These are phyloP conservation scores for Eimeria zaria DNA, from an alignment of 169 alveolate genomes.

Conservation along the genomic window DNA sequence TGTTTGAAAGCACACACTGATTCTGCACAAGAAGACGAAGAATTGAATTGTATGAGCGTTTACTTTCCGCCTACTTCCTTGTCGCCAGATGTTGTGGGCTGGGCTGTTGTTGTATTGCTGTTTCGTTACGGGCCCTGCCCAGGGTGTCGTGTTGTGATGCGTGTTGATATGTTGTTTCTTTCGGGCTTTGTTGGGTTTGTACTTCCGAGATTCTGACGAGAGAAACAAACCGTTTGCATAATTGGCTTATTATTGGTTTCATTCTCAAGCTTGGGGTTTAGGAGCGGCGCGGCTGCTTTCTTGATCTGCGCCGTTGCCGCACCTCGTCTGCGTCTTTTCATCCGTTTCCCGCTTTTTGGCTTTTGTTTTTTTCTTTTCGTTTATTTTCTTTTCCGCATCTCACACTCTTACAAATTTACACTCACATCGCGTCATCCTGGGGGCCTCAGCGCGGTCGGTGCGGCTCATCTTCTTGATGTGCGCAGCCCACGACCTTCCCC, in stretches of 20 bases:
- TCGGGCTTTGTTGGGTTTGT: not conserved
- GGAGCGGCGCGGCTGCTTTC: constrained; percentile 52
- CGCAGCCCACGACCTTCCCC: constrained; percentile 11
- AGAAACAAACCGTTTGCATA: not conserved
- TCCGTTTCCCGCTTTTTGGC: not conserved
- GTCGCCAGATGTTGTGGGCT: not conserved
- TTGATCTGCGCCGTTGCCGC: constrained; percentile 23
- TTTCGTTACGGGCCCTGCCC: not conserved
- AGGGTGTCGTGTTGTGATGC: not conserved
- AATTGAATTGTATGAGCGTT: not conserved
- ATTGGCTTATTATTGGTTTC: constrained; percentile 34
- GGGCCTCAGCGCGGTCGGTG: constrained; percentile 47
- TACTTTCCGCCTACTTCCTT: not conserved
- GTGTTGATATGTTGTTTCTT: not conserved
- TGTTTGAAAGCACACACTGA: not conserved
- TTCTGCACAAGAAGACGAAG: not conserved
- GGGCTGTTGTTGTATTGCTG: not conserved
- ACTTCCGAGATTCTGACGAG: not conserved
- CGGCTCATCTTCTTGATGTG: constrained; percentile 23
- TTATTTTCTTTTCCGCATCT: not conserved
- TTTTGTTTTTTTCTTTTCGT: not conserved
- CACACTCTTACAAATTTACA: not conserved
- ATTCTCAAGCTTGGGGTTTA: not conserved
- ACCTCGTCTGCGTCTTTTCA: not conserved
- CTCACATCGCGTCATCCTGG: not conserved